Conservation (phyloP, 176 grass and related monocot species). For the Carex scoparia region DNA sequence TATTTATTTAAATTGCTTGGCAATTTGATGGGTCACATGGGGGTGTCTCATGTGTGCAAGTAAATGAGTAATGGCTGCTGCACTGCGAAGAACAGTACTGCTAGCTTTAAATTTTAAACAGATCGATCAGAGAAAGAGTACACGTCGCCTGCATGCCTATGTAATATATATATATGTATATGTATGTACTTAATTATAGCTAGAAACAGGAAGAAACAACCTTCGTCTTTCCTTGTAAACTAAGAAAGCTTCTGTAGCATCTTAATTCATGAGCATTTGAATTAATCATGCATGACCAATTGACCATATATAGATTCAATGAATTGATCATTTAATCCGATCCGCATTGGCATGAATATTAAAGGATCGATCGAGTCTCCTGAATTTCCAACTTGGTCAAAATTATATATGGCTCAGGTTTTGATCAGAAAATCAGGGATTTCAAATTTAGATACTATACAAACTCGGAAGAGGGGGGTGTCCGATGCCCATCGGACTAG, state of each 20-base stretch:
- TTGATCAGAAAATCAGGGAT: too few relatives aligned
- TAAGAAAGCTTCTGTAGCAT: neutral
- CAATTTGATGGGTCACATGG: constrained; percentile 24
- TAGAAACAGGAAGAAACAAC: neutral
- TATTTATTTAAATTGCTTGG: neutral
- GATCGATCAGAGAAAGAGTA: neutral
- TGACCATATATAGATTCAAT: too few relatives aligned
- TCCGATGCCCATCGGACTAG: too few relatives aligned
- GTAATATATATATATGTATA: neutral
- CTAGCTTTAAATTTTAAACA: neutral
- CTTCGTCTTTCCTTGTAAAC: neutral
- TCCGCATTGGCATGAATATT: too few relatives aligned
- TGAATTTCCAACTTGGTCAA: too few relatives aligned
- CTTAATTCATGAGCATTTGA: neutral
- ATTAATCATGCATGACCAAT: too few relatives aligned
- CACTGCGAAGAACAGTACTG: neutral
- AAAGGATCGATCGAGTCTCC: too few relatives aligned
- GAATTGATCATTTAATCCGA: too few relatives aligned
- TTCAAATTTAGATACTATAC: too few relatives aligned
- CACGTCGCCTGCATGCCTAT: neutral
- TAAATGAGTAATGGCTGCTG: neutral
- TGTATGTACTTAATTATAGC: neutral
- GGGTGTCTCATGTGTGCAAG: constrained; percentile 14
- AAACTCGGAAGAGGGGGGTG: too few relatives aligned
- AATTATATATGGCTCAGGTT: too few relatives aligned